Percentiles rank a stretch among this genome's conserved stretches.
Conservation (phyloP, 2,329 filamentous ascomycete species). For the Xylariaceae sp. region DNA sequence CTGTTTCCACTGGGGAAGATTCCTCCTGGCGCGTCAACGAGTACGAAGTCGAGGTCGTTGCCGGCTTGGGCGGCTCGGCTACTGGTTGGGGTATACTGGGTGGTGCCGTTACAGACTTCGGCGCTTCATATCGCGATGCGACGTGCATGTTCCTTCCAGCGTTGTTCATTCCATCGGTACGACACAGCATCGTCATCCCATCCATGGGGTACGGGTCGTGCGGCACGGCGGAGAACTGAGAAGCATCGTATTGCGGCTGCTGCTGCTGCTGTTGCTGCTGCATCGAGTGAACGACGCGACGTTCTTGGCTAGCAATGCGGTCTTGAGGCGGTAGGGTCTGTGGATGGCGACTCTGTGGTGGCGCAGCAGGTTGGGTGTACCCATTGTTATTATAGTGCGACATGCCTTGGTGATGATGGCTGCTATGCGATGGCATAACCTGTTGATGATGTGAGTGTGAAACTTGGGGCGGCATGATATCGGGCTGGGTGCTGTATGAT, state of each 20-base stretch:
- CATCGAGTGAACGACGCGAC: conserved; percentile 22
- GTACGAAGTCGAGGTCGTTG: not conserved
- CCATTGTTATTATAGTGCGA: not conserved
- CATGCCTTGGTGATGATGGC: conserved; percentile 2
- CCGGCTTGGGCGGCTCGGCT: not conserved
- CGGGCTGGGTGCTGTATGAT: conserved; percentile 6
- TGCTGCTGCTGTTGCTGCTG: too few relatives aligned
- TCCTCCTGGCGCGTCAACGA: not conserved
- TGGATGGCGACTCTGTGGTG: conserved; percentile 12
- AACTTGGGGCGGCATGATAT: conserved; percentile 3
- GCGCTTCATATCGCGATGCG: conserved; percentile 8
- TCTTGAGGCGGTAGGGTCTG: conserved; percentile 5
- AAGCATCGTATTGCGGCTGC: conserved; percentile 46
- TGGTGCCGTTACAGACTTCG: conserved; percentile 2
- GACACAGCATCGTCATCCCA: conserved; percentile 96
- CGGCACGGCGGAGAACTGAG: conserved; percentile 65
- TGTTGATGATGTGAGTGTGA: conserved; percentile 1
- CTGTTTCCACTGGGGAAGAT: too few relatives aligned
- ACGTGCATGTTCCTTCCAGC: conserved; percentile 35
- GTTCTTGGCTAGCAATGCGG: conserved; percentile 19
- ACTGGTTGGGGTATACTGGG: conserved; percentile 6
- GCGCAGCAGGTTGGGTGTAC: conserved; percentile 2
- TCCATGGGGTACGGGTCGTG: conserved; percentile 93
- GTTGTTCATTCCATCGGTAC: conserved; percentile 63
- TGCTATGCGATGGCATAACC: conserved; percentile 11